Evolutionary conservation across 176 grass and related monocot genomes (phyloP), one percentile per base, ranked within the genome.

Genomic region (Ensete glaucum): DNA sequence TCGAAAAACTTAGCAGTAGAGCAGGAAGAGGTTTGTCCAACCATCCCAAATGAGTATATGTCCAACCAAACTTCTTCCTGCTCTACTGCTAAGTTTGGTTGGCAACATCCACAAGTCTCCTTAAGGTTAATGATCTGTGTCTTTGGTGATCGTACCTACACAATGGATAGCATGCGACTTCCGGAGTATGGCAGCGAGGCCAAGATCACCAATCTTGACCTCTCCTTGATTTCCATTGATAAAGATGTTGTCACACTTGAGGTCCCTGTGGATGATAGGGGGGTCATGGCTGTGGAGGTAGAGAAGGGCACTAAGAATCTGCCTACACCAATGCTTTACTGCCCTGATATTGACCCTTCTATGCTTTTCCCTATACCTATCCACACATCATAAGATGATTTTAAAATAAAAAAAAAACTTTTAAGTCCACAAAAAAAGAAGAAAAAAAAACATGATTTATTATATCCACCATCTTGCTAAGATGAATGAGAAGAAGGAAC

Each of bases 221-320:
- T 99, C 85, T 1, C 95, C 91, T 3, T 88, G 88, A 76, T 99
- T 99, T 11, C 95, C 95, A 73, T 99, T 99, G 21, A 99, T 86
- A 49, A 99, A 99, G 69, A 99, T 89, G 79, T 99, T 99, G 71
- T 99, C 95, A 2, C 95, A 99, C 84, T 99, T 99, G 69, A 99
- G 88, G 78, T 99, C 95, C 76, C 95, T 79, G 68, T 99, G 95
- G 81, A 99, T 99, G 76, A 99, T 91, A 3, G 95, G 95, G 0
- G 95, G 95, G 67, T 99, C 79, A 29, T 99, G 90, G 76, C 90
- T 83, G 73, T 99, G 95, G 10, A 99, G 82, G 71, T 99, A 94
- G 12, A 90, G 82, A 60, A 99, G 79, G 54, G 88, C 95, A 53
- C 80, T 89, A 15, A 99, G 72, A 52, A 99, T 99, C 77, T 99